phyloP scores from a whole-genome alignment of 2,329 filamentous ascomycete genomes.

The Xylaria arbuscula region DNA sequence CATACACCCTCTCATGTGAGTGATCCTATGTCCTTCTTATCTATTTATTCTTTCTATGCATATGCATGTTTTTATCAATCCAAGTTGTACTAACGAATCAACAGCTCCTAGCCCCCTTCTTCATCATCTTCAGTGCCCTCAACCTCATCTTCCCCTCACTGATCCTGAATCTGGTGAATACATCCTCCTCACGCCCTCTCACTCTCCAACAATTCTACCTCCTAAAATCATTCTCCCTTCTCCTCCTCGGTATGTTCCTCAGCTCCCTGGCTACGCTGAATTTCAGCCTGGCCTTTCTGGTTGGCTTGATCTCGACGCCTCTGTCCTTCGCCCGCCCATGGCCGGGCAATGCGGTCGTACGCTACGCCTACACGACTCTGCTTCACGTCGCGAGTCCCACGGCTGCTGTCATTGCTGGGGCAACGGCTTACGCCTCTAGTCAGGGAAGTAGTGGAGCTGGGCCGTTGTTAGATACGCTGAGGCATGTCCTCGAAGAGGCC shows the following conservation, averaged over 20 bases:
- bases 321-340: constrained; percentile 77
- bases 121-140: constrained; percentile 65
- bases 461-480: constrained; percentile 51
- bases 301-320: constrained; percentile 82
- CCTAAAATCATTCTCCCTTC: constrained; percentile 90
- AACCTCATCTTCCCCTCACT: constrained; percentile 68
- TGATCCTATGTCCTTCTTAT: constrained; percentile 31
- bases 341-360: constrained; percentile 52
- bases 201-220: constrained; percentile 78
- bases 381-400: constrained; percentile 73
- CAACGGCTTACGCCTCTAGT: constrained; percentile 55
- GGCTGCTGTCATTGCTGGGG: constrained; percentile 62
- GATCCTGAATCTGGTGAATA: constrained; percentile 65
- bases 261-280: constrained; percentile 94
- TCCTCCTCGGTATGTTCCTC: constrained; percentile 90
- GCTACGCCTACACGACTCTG: constrained; percentile 60
- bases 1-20: constrained; percentile 73
- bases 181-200: constrained; percentile 53
- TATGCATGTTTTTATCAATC: background rate
- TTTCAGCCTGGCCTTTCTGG: constrained; percentile 87
- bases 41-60: background rate
- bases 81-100: constrained; percentile 12
- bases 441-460: constrained; percentile 4
- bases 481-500: constrained; percentile 73
- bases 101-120: constrained; percentile 70